Base-by-base conservation (phyloP, 495 filamentous ascomycete genomes). In the Aspergillus funiculosus region DNA sequence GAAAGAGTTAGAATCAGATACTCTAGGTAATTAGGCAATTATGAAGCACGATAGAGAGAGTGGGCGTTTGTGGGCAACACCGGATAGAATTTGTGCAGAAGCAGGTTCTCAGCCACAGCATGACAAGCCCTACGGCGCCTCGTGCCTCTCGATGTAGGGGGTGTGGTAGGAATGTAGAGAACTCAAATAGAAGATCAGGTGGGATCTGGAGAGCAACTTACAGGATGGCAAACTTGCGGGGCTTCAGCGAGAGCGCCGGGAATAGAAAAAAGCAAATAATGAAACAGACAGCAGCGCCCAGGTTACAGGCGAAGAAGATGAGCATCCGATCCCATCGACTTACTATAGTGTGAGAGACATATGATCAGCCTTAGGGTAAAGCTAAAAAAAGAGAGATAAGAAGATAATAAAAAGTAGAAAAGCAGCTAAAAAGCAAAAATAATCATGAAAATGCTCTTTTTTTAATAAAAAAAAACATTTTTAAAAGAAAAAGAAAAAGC, bases 321-420 rank as follows among this genome's bases (percentile, higher is more conserved):
- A 98, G 73, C 60, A 97, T 66, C 38, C 92, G 86, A 67, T 98
- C 92, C 92, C 92, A 97, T 62, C 92, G 80, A 64, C 88, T 95
- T 73, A 98, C 92, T 98, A 65, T 66, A 51, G 43, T 52, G 37
- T 40, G 40, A 2, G 27, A 50, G 21, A n/a, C n/a, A 28, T 25
- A 50, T 39, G 43, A 45, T 54, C 40, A 54, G 53, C 52, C 28
- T 46, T 51, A 30, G 37, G 47, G 45, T 20, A 49, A 53, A 50
- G 24, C 35, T 39, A 22, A 56, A 50, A 31, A 22, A n/a, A n/a
- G n/a, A 36, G 27, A 43, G 40, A 41, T 15, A 22, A 20, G 34
- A 24, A 48, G 13, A 47, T 29, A 25, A 34, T 43, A 48, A 48
- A 44, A 40, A 53, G n/a, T 28, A 36, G 32, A 40, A 24, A 24